Evolutionary conservation across 2,329 filamentous ascomycete species (phyloP), one percentile per base, ranked within the genome.

Genomic region (Achaetomium macrosporum): DNA sequence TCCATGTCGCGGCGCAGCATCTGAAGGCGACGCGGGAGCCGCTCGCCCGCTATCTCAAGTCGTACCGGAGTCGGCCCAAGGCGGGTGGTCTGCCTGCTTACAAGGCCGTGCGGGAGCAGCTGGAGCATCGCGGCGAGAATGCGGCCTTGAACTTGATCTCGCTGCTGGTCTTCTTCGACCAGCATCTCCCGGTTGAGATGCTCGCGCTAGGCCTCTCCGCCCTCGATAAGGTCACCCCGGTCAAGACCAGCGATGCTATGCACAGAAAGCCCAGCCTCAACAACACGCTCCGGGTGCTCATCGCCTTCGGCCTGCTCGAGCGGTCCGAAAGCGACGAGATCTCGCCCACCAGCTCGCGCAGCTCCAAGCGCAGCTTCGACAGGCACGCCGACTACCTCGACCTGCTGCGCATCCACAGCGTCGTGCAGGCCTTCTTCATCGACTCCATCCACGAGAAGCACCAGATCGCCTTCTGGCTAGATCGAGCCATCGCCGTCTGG

Each of bases 111-210:
- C 66, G 71, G 16, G 72, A 78, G 13, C 74, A 81, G 57, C 66
- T 82, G 5, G 71, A 75, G 43, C 65, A 68, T 19, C 65, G 73
- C 25, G 74, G 72, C 1, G 73, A 73, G 13, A 63, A 63, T 12
- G 77, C 83, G 50, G 83, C 84, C 0, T 66, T 85, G 45, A 86
- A 85, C 60, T 66, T 88, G 35, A 81, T 88, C 57, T 79, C 79
- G 19, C 68, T 88, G 12, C 66, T 88, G 13, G 79, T 79, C 1
- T 87, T 87, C 61, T 82, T 85, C 50, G 79, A 81, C 39, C 81
- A 82, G 51, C 76, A 82, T 51, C 73, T 87, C 5, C 85, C 85
- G 0, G 81, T 87, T 19, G 83, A 83, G 51, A 79, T 88, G 73
- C 69, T 88, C 12, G 71, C 70, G 30, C 69, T 85, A 76, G 75